Percentiles rank a stretch among this genome's conserved stretches.
These are phyloP conservation scores for Colletotrichum simmondsii DNA, from an alignment of 2,329 filamentous ascomycete species.

Conservation along the genomic window DNA sequence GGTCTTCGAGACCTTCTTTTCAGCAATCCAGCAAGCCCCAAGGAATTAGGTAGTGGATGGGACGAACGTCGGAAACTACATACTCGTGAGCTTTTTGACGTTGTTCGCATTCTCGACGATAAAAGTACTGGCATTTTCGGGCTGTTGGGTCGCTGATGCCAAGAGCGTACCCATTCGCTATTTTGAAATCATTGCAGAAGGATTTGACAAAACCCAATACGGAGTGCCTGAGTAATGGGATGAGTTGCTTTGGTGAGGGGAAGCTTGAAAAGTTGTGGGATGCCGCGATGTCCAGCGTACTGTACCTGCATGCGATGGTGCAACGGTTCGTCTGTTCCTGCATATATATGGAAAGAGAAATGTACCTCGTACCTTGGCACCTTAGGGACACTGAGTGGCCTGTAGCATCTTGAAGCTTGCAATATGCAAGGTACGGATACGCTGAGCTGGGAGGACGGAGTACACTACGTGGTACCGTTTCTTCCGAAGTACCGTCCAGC, in stretches of 20 bases:
- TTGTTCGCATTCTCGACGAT: too few relatives aligned
- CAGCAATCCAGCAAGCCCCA: background rate
- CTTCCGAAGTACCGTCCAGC: conserved; percentile 10
- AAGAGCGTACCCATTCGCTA: background rate
- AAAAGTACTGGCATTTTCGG: background rate
- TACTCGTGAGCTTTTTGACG: conserved; percentile 8
- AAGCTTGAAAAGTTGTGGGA: conserved; percentile 7
- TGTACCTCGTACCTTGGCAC: conserved; percentile 11
- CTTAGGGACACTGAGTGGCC: background rate
- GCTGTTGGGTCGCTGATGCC: background rate
- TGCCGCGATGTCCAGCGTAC: background rate
- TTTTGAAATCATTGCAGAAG: background rate
- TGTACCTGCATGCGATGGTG: conserved; percentile 34
- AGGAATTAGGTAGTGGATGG: background rate
- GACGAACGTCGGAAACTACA: background rate
- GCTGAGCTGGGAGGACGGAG: background rate
- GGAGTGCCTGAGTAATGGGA: background rate
- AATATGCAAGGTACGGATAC: conserved; percentile 33
- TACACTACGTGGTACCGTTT: conserved; percentile 12
- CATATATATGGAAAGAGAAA: conserved; percentile 17
- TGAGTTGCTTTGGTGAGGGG: conserved; percentile 1
- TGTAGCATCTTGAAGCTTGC: conserved; percentile 11
- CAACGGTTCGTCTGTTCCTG: conserved; percentile 33
- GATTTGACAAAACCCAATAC: background rate
- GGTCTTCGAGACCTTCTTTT: conserved; percentile 8